Percentiles rank a stretch among this genome's conserved stretches.
These are phyloP conservation scores for Malassezia japonica DNA, from an alignment of 1,284 basidiomycete species.

Conservation along the genomic window DNA sequence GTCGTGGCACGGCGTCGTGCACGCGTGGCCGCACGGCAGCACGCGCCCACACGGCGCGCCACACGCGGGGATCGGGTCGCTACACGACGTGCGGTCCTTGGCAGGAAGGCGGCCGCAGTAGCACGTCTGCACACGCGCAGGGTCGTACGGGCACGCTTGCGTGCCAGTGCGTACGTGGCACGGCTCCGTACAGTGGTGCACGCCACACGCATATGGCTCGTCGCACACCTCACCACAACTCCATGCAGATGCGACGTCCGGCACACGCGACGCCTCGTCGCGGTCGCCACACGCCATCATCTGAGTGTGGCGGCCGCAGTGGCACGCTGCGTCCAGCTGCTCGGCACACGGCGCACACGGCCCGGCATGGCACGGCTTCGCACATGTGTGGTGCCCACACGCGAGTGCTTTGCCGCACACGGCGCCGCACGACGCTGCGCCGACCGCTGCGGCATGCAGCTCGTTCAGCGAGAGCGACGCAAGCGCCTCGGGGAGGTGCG, in stretches of 20 bases:
- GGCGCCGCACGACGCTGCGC: conserved; percentile 31
- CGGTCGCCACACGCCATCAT: conserved; percentile 38
- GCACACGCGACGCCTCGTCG: conserved; percentile 17
- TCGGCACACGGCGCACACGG: conserved; percentile 29
- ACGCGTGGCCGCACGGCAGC: conserved; percentile 34
- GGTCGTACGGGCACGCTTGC: conserved; percentile 34
- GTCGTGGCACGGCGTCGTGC: conserved; percentile 29
- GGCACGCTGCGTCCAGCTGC: conserved; percentile 28
- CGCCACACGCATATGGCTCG: conserved; percentile 33
- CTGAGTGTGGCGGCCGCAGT: conserved; percentile 35
- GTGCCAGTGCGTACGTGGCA: conserved; percentile 29
- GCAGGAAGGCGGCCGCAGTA: conserved; percentile 34
- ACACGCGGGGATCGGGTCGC: conserved; percentile 39
- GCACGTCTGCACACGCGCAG: conserved; percentile 29
- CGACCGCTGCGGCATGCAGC: conserved; percentile 9
- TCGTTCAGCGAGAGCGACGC: conserved; percentile 11
- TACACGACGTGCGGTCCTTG: conserved; percentile 24
- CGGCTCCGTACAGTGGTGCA: conserved; percentile 28
- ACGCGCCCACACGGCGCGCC: conserved; percentile 25
- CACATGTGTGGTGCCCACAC: conserved; percentile 37
- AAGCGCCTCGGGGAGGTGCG: conserved; percentile 15
- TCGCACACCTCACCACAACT: conserved; percentile 29
- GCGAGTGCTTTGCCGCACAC: conserved; percentile 32
- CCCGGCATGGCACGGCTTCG: conserved; percentile 34
- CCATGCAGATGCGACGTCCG: conserved; percentile 13